These are phyloP conservation scores for Acer saccharum DNA, from an alignment of 345 rosid species.

Conservation along the genomic window DNA sequence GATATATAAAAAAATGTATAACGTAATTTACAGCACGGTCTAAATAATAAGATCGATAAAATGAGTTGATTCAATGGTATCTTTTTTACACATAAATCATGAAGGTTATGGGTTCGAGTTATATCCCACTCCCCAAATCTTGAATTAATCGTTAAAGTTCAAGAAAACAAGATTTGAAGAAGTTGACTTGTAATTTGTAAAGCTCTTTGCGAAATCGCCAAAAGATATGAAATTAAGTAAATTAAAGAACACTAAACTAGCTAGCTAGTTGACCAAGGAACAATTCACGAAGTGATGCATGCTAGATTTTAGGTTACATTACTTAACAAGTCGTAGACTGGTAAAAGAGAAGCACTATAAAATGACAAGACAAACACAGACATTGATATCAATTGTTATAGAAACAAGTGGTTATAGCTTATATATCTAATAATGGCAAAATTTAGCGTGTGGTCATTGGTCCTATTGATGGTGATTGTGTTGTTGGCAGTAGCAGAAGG, in stretches of 20 bases:
- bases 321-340: not conserved
- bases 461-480: not conserved
- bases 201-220: not conserved
- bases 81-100: too few species aligned
- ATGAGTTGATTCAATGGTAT: too few species aligned
- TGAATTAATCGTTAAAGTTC: too few species aligned
- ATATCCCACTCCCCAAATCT: too few species aligned
- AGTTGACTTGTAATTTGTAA: not conserved
- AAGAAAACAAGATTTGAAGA: not conserved
- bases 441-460: not conserved
- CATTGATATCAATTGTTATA: too few species aligned
- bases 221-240: not conserved
- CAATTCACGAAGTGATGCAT: not conserved
- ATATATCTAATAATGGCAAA: not conserved
- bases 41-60: too few species aligned
- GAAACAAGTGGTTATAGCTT: too few species aligned
- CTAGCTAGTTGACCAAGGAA: not conserved
- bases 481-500: slow-evolving; percentile 1
- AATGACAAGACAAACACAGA: too few species aligned
- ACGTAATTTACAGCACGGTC: too few species aligned
- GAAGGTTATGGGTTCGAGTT: too few species aligned
- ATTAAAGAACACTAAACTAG: not conserved
- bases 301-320: not conserved
- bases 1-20: too few species aligned
- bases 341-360: not conserved